Evolutionary conservation across 441 rosid species (phyloP).

Genomic region (Cnidoscolus chayamansa): DNA sequence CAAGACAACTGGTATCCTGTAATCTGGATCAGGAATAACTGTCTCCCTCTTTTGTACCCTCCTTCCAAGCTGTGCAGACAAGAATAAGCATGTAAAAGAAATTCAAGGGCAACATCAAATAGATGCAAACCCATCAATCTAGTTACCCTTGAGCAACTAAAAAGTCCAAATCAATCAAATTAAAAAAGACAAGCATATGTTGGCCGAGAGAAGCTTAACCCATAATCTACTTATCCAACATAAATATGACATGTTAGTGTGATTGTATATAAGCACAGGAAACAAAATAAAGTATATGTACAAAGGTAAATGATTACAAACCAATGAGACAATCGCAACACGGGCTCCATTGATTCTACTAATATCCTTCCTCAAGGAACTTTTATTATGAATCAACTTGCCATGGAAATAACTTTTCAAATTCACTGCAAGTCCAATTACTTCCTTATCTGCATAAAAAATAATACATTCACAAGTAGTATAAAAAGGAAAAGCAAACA

Average conservation of each 20-base stretch:
- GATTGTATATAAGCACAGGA: constrained; percentile 1
- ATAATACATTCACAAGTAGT: constrained; percentile 14
- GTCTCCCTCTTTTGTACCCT: constrained; percentile 48
- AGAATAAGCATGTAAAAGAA: constrained; percentile 10
- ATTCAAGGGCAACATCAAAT: background rate
- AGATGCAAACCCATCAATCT: constrained; percentile 10
- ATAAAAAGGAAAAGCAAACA: background rate
- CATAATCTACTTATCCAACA: background rate
- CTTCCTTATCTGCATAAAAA: constrained; percentile 37
- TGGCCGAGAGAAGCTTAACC: no score
- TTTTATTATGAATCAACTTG: constrained; percentile 20
- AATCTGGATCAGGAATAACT: constrained; percentile 68
- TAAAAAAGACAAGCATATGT: background rate
- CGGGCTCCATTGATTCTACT: constrained; percentile 23
- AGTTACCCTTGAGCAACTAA: background rate
- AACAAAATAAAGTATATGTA: background rate
- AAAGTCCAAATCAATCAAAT: background rate
- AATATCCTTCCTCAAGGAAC: constrained; percentile 24
- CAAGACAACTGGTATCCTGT: constrained; percentile 53
- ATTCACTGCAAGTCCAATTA: constrained; percentile 27
- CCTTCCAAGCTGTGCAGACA: constrained; percentile 54
- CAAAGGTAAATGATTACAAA: constrained; percentile 23
- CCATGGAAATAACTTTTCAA: constrained; percentile 40
- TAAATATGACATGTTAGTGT: background rate
- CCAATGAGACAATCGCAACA: constrained; percentile 39